Evolutionary conservation across 129 eudicot species (phyloP).

Genomic region (Centella asiatica): DNA sequence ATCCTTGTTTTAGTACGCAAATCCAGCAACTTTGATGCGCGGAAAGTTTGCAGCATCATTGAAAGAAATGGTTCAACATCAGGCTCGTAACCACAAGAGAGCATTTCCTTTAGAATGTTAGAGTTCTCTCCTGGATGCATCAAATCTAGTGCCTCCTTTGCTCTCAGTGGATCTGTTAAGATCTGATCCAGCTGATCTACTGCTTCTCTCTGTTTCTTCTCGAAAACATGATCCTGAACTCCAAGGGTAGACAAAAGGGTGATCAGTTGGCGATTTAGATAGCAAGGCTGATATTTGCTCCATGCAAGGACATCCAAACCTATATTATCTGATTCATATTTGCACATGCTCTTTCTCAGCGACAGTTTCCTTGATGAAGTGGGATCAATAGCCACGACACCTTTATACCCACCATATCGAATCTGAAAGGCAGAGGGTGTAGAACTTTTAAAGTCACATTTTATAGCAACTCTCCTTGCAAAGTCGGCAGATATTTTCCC

Average conservation of each 20-base stretch:
- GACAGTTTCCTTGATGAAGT: conserved; percentile 38
- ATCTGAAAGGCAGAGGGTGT: conserved; percentile 59
- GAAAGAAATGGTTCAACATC: conserved; percentile 51
- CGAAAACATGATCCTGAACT: conserved; percentile 33
- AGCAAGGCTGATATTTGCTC: conserved; percentile 65
- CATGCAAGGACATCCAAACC: conserved; percentile 46
- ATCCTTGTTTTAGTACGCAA: conserved; percentile 42
- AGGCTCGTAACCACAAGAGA: conserved; percentile 55
- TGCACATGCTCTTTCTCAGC: conserved; percentile 52
- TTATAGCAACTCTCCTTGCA: conserved; percentile 38
- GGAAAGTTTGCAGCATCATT: conserved; percentile 62
- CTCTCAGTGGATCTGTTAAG: conserved; percentile 37
- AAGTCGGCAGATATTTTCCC: conserved; percentile 57
- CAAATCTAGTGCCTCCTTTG: conserved; percentile 45
- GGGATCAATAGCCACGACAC: conserved; percentile 59
- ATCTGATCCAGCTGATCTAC: conserved; percentile 39
- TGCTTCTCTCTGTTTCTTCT: conserved; percentile 46
- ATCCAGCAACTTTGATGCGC: conserved; percentile 48
- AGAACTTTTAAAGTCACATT: conserved; percentile 33
- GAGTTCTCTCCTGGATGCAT: conserved; percentile 59
- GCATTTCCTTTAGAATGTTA: conserved; percentile 43
- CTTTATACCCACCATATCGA: conserved; percentile 60
- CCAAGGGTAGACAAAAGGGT: conserved; percentile 61
- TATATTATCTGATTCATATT: conserved; percentile 38
- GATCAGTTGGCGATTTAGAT: conserved; percentile 48